Conservation (phyloP, 2,329 filamentous ascomycete genomes). For the Monilinia polystroma region DNA sequence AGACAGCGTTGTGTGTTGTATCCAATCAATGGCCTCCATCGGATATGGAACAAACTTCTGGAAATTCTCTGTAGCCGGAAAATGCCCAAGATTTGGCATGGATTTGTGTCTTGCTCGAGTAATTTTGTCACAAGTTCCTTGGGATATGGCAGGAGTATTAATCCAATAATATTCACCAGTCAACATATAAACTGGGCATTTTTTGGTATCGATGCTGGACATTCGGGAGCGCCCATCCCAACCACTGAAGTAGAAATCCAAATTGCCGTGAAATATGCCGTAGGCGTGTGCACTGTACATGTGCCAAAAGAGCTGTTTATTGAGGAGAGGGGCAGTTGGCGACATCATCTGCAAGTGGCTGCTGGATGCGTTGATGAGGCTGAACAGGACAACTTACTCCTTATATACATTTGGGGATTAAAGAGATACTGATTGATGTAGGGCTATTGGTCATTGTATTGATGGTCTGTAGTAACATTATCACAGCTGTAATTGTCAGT, state of each 20-base stretch:
- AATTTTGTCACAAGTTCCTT: conserved; percentile 22
- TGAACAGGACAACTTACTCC: neutral
- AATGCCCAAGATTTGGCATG: conserved; percentile 8
- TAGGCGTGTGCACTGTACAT: conserved; percentile 51
- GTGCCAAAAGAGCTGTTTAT: conserved; percentile 50
- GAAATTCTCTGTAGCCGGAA: conserved; percentile 9
- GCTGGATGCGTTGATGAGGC: neutral
- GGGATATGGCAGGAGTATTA: conserved; percentile 25
- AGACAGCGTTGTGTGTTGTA: neutral
- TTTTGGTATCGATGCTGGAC: conserved; percentile 47
- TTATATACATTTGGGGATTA: conserved; percentile 12
- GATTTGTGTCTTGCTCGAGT: neutral
- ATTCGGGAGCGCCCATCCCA: conserved; percentile 49
- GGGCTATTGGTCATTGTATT: conserved; percentile 7
- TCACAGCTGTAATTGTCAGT: conserved; percentile 8
- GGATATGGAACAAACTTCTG: neutral
- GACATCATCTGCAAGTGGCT: conserved; percentile 1
- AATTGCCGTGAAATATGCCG: conserved; percentile 52
- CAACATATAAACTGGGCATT: conserved; percentile 52
- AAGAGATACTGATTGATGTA: conserved; percentile 14
- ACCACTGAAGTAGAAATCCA: conserved; percentile 52
- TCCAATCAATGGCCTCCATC: conserved; percentile 8
- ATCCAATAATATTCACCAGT: conserved; percentile 42
- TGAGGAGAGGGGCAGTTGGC: conserved; percentile 30
- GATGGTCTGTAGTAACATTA: conserved; percentile 4